Evolutionary conservation across 2,329 filamentous ascomycete species (phyloP), one percentile per base, ranked within the genome.

Genomic region (Moelleriella libera): DNA sequence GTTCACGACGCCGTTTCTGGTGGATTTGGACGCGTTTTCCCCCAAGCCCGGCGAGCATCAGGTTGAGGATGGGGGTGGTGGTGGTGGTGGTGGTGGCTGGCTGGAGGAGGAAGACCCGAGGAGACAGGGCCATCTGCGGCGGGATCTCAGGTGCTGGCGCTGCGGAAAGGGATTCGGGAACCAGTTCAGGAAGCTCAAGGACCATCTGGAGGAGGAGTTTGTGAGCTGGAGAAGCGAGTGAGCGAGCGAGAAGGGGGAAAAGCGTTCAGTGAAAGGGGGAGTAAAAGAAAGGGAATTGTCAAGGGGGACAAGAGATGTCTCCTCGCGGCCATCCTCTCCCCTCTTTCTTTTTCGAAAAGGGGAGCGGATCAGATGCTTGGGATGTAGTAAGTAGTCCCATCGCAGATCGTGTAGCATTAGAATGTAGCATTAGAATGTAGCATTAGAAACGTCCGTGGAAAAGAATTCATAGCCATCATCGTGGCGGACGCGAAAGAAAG

Each of bases 1-100:
- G 53, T 97, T 97, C 65, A 80, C 78, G 32, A 94, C 89, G 46
- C 76, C 77, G 4, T 98, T 97, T 61, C 77, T 98, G 28, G 76
- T 97, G 10, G 71, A 75, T 12, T 58, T 97, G 30, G 80, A 21
- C 80, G 28, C 85, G 89, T 50, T 90, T 96, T 45, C 90, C 92
- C 5, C 66, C 97, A 31, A 70, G 72, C 0, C 52, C 68, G 30
- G 76, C 82, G 47, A 87, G 94, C 60, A 63, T 66, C 43, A 68
- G 87, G 50, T 71, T 82, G 52, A 21, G 21, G 21, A 3, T 21
- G 21, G 21, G 21, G 21, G 21, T 21, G 21, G 21, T 21, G 21
- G 21, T 21, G 21, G 21, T 21, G 21, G 21, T 21, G 21, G 21
- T 21, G 21, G 21, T 21, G 21, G 21, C 21, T 21, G 21, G 21